Conservation (phyloP, 1,284 basidiomycete species). For the Coniferiporia sulphurascens region DNA sequence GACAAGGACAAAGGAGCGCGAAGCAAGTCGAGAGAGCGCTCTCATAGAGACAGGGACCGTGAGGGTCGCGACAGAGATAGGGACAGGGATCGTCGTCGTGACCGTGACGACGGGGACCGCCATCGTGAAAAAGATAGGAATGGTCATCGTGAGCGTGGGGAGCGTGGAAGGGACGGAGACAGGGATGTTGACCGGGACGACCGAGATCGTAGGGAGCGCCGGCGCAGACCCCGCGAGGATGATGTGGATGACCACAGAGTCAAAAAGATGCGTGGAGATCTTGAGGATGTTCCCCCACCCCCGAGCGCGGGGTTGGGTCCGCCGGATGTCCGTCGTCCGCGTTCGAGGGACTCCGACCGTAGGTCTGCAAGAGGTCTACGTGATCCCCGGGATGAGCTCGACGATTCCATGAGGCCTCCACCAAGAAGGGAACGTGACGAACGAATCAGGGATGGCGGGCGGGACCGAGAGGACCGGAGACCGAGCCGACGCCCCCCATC, state of each 20-base stretch:
- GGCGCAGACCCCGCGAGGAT: slow-evolving; percentile 60
- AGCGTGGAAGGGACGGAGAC: slow-evolving; percentile 32
- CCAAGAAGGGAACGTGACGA: slow-evolving; percentile 35
- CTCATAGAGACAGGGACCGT: slow-evolving; percentile 33
- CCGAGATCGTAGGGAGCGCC: slow-evolving; percentile 46
- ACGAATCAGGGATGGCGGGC: slow-evolving; percentile 24
- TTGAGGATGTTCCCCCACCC: slow-evolving; percentile 35
- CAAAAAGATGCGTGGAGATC: slow-evolving; percentile 56
- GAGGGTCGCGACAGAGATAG: slow-evolving; percentile 37
- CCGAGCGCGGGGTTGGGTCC: slow-evolving; percentile 37
- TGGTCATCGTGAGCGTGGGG: slow-evolving; percentile 38
- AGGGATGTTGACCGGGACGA: slow-evolving; percentile 48
- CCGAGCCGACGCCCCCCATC: slow-evolving; percentile 26
- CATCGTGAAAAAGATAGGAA: slow-evolving; percentile 37
- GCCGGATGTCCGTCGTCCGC: slow-evolving; percentile 52
- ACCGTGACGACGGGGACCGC: slow-evolving; percentile 30
- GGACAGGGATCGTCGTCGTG: slow-evolving; percentile 18
- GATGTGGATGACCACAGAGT: slow-evolving; percentile 49
- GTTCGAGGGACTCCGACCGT: slow-evolving; percentile 48
- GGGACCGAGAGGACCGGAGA: slow-evolving; percentile 28
- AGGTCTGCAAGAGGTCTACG: slow-evolving; percentile 35
- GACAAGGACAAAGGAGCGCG: slow-evolving; percentile 34
- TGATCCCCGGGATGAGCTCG: slow-evolving; percentile 56
- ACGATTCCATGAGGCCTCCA: slow-evolving; percentile 39
- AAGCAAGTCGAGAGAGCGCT: slow-evolving; percentile 42